Conservation (phyloP, 768 basidiomycete genomes). For the Russula lepida region DNA sequence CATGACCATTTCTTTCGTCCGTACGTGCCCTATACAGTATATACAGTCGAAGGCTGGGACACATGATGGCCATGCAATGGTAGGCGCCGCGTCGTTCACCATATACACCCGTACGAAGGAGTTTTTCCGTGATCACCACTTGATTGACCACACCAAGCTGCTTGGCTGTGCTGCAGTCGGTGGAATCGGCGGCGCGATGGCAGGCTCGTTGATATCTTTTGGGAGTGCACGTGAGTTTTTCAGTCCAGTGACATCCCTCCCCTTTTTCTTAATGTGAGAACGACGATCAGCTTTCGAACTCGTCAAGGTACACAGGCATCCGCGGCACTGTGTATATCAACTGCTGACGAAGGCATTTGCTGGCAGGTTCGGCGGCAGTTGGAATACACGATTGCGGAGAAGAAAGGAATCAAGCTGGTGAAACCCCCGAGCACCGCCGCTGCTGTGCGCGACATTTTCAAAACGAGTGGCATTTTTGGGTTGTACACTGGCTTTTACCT, state of each 20-base stretch:
- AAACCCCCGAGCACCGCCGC: constrained; percentile 74
- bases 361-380: constrained; percentile 78
- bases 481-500: constrained; percentile 79
- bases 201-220: constrained; percentile 83
- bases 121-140: constrained; percentile 48
- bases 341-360: not conserved
- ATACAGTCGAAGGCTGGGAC: constrained; percentile 2
- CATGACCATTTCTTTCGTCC: constrained; percentile 92
- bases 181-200: constrained; percentile 73
- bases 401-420: constrained; percentile 56
- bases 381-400: constrained; percentile 84
- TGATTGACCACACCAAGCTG: constrained; percentile 49
- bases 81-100: constrained; percentile 85
- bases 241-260: not conserved
- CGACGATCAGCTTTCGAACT: constrained; percentile 70
- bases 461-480: constrained; percentile 50
- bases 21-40: constrained; percentile 41
- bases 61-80: constrained; percentile 9
- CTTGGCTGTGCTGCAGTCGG: constrained; percentile 70
- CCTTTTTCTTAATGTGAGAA: constrained; percentile 17
- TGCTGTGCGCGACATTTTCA: constrained; percentile 75
- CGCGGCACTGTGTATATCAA: not conserved
- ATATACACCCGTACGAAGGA: constrained; percentile 85
- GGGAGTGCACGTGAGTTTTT: constrained; percentile 73
- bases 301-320: constrained; percentile 61